Evolutionary conservation across 805 yeast genomes (phyloP).

Genomic region (Nakazawaea populi): DNA sequence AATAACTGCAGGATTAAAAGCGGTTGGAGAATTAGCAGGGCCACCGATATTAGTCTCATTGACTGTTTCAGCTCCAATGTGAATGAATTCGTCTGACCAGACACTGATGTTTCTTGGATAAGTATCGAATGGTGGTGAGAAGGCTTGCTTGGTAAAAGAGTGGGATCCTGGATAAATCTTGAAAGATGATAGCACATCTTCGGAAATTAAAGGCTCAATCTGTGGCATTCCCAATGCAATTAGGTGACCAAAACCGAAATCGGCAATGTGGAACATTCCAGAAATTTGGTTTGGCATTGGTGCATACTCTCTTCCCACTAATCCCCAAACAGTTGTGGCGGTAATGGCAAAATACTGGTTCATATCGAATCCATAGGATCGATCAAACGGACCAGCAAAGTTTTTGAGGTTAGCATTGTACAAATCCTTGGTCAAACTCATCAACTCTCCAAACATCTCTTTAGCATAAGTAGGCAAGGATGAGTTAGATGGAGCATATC

Average conservation of each 20-base stretch:
- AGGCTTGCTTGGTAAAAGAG: slow-evolving; percentile 8
- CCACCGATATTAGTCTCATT: slow-evolving; percentile 12
- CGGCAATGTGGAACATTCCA: slow-evolving; percentile 12
- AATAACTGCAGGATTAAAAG: slow-evolving; percentile 13
- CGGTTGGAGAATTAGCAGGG: slow-evolving; percentile 11
- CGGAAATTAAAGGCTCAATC: slow-evolving; percentile 2
- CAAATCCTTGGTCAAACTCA: slow-evolving; percentile 8
- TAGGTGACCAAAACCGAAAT: slow-evolving; percentile 11
- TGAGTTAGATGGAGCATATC: slow-evolving; percentile 11
- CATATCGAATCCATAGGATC: slow-evolving; percentile 13
- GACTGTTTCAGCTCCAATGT: slow-evolving; percentile 12
- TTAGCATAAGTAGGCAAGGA: slow-evolving; percentile 7
- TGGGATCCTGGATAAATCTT: slow-evolving; percentile 11
- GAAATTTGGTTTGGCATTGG: slow-evolving; percentile 12
- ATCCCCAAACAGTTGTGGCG: slow-evolving; percentile 11
- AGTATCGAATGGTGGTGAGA: slow-evolving; percentile 12
- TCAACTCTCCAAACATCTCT: slow-evolving; percentile 9
- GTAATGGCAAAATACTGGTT: slow-evolving; percentile 12
- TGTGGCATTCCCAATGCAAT: slow-evolving; percentile 13
- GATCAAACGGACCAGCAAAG: slow-evolving; percentile 14
- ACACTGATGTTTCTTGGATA: slow-evolving; percentile 13
- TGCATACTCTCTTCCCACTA: slow-evolving; percentile 13
- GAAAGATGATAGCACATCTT: slow-evolving; percentile 9
- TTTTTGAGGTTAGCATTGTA: slow-evolving; percentile 13
- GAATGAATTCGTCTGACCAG: slow-evolving; percentile 11